Evolutionary conservation across 805 yeast species (phyloP), one percentile per base, ranked within the genome.

Genomic region (Candida railenensis): DNA sequence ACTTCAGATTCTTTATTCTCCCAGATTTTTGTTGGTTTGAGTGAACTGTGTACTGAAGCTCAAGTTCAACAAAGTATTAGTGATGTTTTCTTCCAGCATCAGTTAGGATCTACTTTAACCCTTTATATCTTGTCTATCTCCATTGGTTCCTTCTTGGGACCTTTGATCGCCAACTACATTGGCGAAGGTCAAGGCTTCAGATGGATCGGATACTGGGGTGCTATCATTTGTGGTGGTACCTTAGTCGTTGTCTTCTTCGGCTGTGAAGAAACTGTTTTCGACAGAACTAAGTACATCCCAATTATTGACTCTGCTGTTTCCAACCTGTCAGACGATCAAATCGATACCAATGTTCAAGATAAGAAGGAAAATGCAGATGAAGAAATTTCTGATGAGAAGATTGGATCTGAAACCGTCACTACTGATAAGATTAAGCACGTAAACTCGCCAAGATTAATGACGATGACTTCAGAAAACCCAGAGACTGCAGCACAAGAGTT

Each of bases 141-240:
- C 30, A 77, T 83, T 12, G 92, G 94, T 45, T 84, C 91, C 1
- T 87, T 83, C 59, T 66, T 87, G 49, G 92, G 94, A 2, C 95
- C 96, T 1, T 66, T 88, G 44, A 75, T 86, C 52, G 91, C 89
- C 16, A 90, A 89, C n/a, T 81, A 82, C 54, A 80, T 86, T 52
- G 77, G 82, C 7, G 74, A 79, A 39, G 66, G 76, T 39, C 71
- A 77, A 22, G 75, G 80, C n/a, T 88, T 87, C 68, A 72, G 86
- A 56, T 88, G 95, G 95, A 88, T 86, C 4, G 89, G 90, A 30
- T 85, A 87, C 59, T 74, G 83, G 47, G 81, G 85, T 9, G 90
- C 82, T 37, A 57, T 67, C 45, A 57, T 68, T 32, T 60, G 65
- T 21, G 63, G 60, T 3, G 82, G 66, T 2, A 66, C 82, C 22